A percentile compares a stretch with the other conserved stretches of the same genome.
Conservation (phyloP, 495 filamentous ascomycete genomes). For the Lasiosphaeriaceae sp. region DNA sequence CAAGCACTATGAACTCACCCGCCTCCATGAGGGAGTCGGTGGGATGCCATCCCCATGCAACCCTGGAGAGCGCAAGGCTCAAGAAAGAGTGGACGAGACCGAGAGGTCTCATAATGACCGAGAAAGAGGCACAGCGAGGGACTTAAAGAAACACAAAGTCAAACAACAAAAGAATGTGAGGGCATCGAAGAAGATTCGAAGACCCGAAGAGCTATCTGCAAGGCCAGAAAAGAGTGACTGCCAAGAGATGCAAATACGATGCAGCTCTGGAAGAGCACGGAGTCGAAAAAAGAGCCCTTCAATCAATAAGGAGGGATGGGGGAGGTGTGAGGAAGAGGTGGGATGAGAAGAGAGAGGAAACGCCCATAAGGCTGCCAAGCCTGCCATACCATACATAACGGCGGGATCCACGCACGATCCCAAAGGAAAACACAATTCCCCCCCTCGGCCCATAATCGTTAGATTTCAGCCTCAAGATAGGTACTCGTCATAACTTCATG, state of each 20-base stretch:
- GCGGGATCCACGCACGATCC: too few species aligned
- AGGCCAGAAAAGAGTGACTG: conserved; percentile 1
- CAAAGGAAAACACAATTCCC: too few species aligned
- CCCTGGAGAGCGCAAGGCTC: conserved; percentile 15
- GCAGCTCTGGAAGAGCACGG: neutral
- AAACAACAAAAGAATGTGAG: conserved; percentile 1
- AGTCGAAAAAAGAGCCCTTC: conserved; percentile 1
- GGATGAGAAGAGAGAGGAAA: too few species aligned
- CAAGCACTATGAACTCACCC: neutral
- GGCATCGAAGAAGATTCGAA: neutral
- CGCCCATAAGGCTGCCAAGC: too few species aligned
- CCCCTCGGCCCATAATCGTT: too few species aligned
- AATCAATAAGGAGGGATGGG: neutral
- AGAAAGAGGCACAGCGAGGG: neutral
- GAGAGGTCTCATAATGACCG: conserved; percentile 6
- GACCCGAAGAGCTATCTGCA: too few species aligned
- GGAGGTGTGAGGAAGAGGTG: too few species aligned
- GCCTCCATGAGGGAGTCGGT: conserved; percentile 16
- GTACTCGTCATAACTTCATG: too few species aligned
- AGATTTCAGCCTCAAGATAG: too few species aligned
- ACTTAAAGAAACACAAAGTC: conserved; percentile 1
- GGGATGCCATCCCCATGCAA: conserved; percentile 9
- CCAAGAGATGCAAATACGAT: neutral
- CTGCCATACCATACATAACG: too few species aligned
- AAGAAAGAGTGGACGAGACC: conserved; percentile 12